These are phyloP conservation scores for Fusarium tjaetaba DNA, from an alignment of 2,329 filamentous ascomycete species.

Conservation along the genomic window DNA sequence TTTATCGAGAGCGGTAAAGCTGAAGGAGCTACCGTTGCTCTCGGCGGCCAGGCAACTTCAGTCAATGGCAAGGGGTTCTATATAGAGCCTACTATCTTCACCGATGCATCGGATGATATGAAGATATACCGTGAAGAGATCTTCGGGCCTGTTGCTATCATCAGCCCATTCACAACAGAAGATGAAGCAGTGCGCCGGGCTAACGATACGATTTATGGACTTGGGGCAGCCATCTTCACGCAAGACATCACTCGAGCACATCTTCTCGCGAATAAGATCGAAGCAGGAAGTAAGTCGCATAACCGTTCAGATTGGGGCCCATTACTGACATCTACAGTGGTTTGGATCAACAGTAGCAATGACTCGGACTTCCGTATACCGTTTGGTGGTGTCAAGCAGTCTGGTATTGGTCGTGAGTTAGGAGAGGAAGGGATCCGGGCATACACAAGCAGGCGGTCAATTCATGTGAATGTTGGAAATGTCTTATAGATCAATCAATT, in stretches of 20 bases:
- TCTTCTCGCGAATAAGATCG: conserved; percentile 64
- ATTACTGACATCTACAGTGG: conserved; percentile 40
- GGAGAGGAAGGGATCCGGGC: conserved; percentile 57
- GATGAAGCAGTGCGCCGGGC: conserved; percentile 54
- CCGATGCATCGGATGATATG: conserved; percentile 54
- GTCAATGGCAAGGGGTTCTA: conserved; percentile 56
- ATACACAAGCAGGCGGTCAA: conserved; percentile 56
- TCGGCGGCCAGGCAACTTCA: conserved; percentile 62
- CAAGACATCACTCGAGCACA: conserved; percentile 62
- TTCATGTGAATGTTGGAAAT: conserved; percentile 54
- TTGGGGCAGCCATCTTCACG: conserved; percentile 71
- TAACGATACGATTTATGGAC: conserved; percentile 67
- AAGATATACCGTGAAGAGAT: conserved; percentile 58
- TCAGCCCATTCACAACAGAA: conserved; percentile 55
- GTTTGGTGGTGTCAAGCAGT: conserved; percentile 60
- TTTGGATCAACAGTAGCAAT: conserved; percentile 62
- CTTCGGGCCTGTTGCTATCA: conserved; percentile 57
- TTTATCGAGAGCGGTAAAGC: conserved; percentile 77
- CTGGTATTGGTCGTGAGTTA: conserved; percentile 57
- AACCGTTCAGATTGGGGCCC: accelerated
- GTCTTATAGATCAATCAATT: neutral
- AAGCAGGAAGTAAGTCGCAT: conserved; percentile 58
- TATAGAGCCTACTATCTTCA: conserved; percentile 58
- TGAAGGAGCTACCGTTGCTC: conserved; percentile 73
- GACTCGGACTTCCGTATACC: conserved; percentile 56